Evolutionary conservation across 208 protist species (phyloP).

Genomic region (Trypanosoma cruzi): DNA sequence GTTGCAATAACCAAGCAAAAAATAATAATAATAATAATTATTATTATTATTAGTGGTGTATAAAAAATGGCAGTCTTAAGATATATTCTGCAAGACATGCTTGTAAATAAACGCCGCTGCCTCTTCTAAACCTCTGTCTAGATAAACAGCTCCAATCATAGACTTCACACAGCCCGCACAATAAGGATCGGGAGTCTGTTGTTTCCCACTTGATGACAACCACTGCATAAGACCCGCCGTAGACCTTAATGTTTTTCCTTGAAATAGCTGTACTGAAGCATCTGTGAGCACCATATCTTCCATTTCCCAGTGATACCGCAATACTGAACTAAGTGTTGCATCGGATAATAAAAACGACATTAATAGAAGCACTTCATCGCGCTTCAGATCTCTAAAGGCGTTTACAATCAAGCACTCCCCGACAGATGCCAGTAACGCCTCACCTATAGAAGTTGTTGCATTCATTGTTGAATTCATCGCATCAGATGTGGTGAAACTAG

Average conservation of each 20-base stretch:
- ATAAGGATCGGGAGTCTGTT: constrained; percentile 70
- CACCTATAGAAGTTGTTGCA: constrained; percentile 56
- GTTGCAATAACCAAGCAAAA: no score
- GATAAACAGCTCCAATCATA: constrained; percentile 63
- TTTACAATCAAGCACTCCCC: constrained; percentile 50
- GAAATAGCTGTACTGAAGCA: constrained; percentile 64
- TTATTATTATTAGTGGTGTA: constrained; percentile 7
- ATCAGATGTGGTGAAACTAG: constrained; percentile 72
- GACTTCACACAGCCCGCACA: constrained; percentile 74
- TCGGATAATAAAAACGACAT: constrained; percentile 59
- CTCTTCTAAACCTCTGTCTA: constrained; percentile 61
- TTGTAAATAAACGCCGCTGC: constrained; percentile 57
- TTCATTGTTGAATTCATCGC: constrained; percentile 64
- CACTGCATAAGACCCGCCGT: constrained; percentile 59
- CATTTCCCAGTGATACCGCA: constrained; percentile 75
- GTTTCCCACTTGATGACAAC: constrained; percentile 44
- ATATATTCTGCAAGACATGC: constrained; percentile 55
- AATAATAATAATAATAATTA: not conserved
- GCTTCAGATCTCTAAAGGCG: constrained; percentile 59
- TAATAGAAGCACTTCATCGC: constrained; percentile 58
- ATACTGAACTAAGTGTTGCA: constrained; percentile 53
- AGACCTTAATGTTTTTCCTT: constrained; percentile 42
- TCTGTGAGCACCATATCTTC: constrained; percentile 90
- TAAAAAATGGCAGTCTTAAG: not conserved
- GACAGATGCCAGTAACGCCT: constrained; percentile 49